These are phyloP conservation scores for Chaetomidium leptoderma DNA, from an alignment of 495 filamentous ascomycete species.

Conservation along the genomic window DNA sequence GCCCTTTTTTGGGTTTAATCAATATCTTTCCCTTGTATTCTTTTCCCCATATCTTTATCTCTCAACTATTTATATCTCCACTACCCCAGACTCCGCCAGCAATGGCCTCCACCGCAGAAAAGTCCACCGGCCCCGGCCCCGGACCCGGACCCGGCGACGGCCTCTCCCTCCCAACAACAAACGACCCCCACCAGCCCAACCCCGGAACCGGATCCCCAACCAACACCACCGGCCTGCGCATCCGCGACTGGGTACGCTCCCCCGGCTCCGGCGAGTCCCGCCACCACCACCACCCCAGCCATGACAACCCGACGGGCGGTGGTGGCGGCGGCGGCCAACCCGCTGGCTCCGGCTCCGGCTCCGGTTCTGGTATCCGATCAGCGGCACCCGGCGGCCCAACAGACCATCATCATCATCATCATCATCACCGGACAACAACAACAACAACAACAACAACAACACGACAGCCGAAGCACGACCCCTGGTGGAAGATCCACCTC, in stretches of 20 bases:
- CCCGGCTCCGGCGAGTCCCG: not conserved
- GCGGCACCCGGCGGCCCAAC: no score
- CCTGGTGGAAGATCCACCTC: constrained; percentile 59
- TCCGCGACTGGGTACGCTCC: constrained; percentile 12
- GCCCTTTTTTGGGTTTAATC: no score
- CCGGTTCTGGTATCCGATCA: no score
- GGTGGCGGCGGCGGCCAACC: no score
- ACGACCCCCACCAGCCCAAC: not conserved
- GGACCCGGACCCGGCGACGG: not conserved
- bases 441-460: no score
- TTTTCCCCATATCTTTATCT: not conserved
- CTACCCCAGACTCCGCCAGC: not conserved
- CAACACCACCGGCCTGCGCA: constrained; percentile 2
- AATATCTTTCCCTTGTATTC: no score
- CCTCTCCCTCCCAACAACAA: constrained; percentile 1
- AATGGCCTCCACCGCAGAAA: constrained; percentile 5
- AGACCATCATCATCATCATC: no score
- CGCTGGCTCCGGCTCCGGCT: constrained; percentile 23
- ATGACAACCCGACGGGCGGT: not conserved
- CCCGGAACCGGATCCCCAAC: not conserved
- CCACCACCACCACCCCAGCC: not conserved
- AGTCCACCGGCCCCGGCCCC: not conserved
- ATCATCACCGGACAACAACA: no score
- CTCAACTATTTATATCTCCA: not conserved
- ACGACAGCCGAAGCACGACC: constrained; percentile 20